Conservation (phyloP, 768 basidiomycete genomes). For the Astraeus odoratus region DNA sequence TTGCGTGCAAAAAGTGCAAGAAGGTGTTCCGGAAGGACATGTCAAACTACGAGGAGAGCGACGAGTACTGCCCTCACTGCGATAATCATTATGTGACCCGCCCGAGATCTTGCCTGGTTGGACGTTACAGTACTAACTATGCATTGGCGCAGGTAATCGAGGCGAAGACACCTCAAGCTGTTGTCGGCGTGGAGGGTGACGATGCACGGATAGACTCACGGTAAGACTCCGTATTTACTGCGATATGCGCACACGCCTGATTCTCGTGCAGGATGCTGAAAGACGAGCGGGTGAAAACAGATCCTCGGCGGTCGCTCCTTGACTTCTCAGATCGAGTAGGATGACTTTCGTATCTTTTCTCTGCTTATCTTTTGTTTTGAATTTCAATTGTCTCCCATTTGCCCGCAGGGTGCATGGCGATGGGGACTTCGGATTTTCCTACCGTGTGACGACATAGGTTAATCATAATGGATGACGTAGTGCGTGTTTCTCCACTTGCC, state of each 20-base stretch:
- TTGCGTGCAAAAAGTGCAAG: conserved; percentile 85
- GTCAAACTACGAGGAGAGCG: conserved; percentile 86
- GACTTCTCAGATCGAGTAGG: conserved; percentile 42
- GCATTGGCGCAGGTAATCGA: conserved; percentile 66
- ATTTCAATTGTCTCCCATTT: too few relatives aligned
- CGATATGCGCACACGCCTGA: too few relatives aligned
- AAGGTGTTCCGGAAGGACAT: conserved; percentile 98
- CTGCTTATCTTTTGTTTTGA: not conserved
- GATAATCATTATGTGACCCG: conserved; percentile 94
- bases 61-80: conserved; percentile 97
- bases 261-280: conserved; percentile 67
- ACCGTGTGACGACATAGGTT: not conserved
- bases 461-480: not conserved
- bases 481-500: not conserved
- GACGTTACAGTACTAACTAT: too few relatives aligned
- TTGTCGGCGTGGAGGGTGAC: conserved; percentile 83
- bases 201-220: conserved; percentile 83
- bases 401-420: too few relatives aligned
- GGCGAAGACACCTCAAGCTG: conserved; percentile 84
- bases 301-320: conserved; percentile 44
- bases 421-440: not conserved
- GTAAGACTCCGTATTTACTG: too few relatives aligned
- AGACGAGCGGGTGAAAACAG: conserved; percentile 69
- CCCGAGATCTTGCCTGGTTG: too few relatives aligned
- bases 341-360: conserved; percentile 7